A percentile compares a stretch with the other conserved stretches of the same genome.
phyloP scores from a whole-genome alignment of 1,139 yeast species.

The Yamadazyma sp. region DNA sequence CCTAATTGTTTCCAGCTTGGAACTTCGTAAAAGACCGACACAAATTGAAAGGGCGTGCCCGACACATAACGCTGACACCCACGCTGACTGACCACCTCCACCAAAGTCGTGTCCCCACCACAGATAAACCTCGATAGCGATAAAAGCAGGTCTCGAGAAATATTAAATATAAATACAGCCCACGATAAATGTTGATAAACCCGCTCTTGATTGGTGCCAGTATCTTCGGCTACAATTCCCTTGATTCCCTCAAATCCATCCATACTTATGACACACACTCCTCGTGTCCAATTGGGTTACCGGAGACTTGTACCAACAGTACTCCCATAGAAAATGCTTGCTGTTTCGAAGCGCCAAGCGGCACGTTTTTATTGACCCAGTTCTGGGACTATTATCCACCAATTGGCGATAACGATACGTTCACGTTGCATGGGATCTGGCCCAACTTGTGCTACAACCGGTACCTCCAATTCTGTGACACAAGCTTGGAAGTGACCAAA shows the following conservation, averaged over 20 bases:
- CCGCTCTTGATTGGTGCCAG: constrained; percentile 1
- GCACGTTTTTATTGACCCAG: constrained; percentile 81
- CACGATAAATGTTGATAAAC: constrained; percentile 1
- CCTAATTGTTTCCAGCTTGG: too few species aligned
- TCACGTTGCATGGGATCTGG: constrained; percentile 65
- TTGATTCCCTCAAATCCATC: background rate
- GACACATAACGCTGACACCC: too few species aligned
- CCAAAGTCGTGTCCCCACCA: background rate
- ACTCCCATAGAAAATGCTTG: constrained; percentile 53
- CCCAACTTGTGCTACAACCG: constrained; percentile 39
- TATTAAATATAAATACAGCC: background rate
- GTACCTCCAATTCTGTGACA: constrained; percentile 65
- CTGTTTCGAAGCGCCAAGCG: constrained; percentile 82
- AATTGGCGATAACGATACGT: constrained; percentile 75
- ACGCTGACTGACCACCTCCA: background rate
- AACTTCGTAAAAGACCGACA: too few species aligned
- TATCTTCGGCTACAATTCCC: background rate
- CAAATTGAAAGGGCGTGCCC: too few species aligned
- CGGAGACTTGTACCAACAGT: constrained; percentile 58
- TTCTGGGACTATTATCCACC: constrained; percentile 94
- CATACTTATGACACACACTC: constrained; percentile 2
- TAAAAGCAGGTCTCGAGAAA: background rate
- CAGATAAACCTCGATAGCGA: background rate
- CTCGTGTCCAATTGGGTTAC: constrained; percentile 63
- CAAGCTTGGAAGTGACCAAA: constrained; percentile 50